Evolutionary conservation across 2,329 filamentous ascomycete species (phyloP).

Genomic region (Hymenoscyphus fructigenus): DNA sequence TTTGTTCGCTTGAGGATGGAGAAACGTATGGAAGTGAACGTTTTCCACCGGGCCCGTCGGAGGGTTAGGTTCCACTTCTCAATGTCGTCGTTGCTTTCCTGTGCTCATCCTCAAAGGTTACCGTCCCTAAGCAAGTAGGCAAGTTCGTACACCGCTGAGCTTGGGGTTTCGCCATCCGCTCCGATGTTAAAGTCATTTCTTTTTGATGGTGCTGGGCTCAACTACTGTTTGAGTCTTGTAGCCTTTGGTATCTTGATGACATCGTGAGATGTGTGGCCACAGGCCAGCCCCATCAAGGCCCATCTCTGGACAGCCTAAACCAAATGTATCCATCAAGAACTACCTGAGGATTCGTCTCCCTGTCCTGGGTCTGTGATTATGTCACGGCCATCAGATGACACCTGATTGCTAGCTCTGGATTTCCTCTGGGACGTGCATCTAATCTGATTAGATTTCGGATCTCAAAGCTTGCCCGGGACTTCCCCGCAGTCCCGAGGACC

Average conservation of each 20-base stretch:
- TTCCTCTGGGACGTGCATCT: conserved; percentile 11
- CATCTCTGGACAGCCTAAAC: not conserved
- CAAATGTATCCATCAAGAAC: not conserved
- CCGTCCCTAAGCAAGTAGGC: not conserved
- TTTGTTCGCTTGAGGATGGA: no score
- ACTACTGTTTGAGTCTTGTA: not conserved
- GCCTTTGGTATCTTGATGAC: not conserved
- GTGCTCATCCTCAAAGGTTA: no score
- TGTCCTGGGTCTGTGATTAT: not conserved
- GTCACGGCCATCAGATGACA: not conserved
- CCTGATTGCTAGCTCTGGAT: conserved; percentile 2
- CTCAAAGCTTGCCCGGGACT: not conserved
- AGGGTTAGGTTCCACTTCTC: no score
- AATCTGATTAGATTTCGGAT: conserved; percentile 12
- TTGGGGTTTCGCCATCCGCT: not conserved
- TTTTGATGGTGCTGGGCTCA: not conserved
- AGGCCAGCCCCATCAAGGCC: no score
- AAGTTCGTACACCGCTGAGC: not conserved
- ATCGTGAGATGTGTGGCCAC: not conserved
- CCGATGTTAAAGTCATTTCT: not conserved
- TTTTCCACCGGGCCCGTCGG: no score
- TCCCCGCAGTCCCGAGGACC: not conserved
- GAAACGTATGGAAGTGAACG: no score
- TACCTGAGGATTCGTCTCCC: not conserved
- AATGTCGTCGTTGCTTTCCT: no score